phyloP scores from a whole-genome alignment of 768 basidiomycete species.

The Leccinum broughii region DNA sequence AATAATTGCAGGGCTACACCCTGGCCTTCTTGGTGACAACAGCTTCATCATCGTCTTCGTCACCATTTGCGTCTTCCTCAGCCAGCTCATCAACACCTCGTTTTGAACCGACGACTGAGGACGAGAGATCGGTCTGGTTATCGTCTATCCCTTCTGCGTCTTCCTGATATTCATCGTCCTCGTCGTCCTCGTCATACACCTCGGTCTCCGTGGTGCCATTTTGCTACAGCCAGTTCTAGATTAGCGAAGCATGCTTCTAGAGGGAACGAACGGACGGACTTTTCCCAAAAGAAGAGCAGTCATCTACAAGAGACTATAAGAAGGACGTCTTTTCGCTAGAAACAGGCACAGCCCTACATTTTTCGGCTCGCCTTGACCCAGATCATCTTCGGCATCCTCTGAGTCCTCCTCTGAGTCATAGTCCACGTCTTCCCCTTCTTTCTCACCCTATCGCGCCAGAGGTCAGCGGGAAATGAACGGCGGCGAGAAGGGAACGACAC shows the following conservation, averaged over 20 bases:
- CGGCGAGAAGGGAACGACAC: background rate
- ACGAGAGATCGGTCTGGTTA: conserved; percentile 12
- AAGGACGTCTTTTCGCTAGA: background rate
- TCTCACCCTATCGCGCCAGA: conserved; percentile 19
- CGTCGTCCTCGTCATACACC: conserved; percentile 22
- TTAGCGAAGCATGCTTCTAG: background rate
- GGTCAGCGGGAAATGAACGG: background rate
- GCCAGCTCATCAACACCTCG: conserved; percentile 26
- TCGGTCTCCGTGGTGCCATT: conserved; percentile 12
- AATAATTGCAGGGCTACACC: conserved; percentile 15
- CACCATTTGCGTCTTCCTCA: conserved; percentile 10
- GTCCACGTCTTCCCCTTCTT: conserved; percentile 8
- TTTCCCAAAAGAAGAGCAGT: conserved; percentile 26
- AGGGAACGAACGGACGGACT: conserved; percentile 8
- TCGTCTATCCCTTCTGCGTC: conserved; percentile 12
- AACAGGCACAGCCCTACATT: conserved; percentile 15
- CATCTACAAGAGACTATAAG: conserved; percentile 19
- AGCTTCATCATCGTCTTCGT: conserved; percentile 8
- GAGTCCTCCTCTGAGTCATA: conserved; percentile 23
- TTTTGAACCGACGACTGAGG: conserved; percentile 23
- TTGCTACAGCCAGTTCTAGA: conserved; percentile 1
- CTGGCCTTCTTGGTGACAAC: conserved; percentile 26
- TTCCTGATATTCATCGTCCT: conserved; percentile 22
- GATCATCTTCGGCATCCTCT: conserved; percentile 4
- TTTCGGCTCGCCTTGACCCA: background rate